These are phyloP conservation scores for Hippophae tibetana DNA, from an alignment of 306 rosid genomes.

Conservation along the genomic window DNA sequence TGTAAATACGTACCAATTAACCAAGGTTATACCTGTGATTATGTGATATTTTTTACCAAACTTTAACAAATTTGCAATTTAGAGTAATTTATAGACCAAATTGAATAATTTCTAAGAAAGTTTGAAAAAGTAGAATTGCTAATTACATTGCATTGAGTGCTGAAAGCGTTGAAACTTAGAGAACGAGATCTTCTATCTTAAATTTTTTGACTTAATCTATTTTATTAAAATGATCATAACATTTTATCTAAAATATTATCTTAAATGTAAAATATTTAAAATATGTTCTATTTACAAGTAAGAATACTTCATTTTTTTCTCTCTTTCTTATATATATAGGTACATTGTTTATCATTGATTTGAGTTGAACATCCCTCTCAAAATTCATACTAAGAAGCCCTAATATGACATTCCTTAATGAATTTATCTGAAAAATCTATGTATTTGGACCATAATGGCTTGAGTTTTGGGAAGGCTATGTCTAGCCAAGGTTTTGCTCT, in stretches of 20 bases:
- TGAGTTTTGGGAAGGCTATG: conserved; percentile 77
- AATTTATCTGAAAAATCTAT: conserved; percentile 81
- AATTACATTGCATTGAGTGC: conserved; percentile 17
- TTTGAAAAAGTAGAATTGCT: conserved; percentile 29
- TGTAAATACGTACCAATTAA: no score
- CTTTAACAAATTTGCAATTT: no score
- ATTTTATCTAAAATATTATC: no score
- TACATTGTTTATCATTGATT: conserved; percentile 26
- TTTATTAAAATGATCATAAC: no score
- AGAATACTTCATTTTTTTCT: conserved; percentile 22
- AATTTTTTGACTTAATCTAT: no score
- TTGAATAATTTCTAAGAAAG: background rate
- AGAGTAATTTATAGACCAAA: no score
- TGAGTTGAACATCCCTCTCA: conserved; percentile 16
- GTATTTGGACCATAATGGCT: conserved; percentile 73
- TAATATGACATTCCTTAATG: conserved; percentile 82
- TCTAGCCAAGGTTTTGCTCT: conserved; percentile 99
- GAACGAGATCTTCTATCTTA: no score
- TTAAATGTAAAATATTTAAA: no score
- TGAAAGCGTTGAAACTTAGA: conserved; percentile 25
- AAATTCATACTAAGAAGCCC: conserved; percentile 45
- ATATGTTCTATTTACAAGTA: no score
- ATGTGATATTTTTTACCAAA: no score
- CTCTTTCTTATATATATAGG: conserved; percentile 25
- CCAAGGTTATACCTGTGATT: no score